These are phyloP conservation scores for Madurella mycetomatis DNA, from an alignment of 2,329 filamentous ascomycete genomes.

Conservation along the genomic window DNA sequence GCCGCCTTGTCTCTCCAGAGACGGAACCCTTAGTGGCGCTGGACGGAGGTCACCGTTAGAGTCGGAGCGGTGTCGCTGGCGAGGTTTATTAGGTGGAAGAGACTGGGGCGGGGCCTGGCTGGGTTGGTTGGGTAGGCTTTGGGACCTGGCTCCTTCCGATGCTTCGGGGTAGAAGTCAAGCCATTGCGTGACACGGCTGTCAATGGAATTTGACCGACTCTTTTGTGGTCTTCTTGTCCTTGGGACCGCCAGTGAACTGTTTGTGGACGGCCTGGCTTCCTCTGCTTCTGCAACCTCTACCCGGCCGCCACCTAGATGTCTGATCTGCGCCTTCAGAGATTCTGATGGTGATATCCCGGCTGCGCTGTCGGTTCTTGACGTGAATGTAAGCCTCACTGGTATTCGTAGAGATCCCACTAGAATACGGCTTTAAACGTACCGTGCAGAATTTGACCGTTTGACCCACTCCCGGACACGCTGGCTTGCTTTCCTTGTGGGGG, in stretches of 20 bases:
- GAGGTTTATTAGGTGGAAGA: not conserved
- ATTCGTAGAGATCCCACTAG: not conserved
- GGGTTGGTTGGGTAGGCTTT: not conserved
- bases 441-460: conserved; percentile 20
- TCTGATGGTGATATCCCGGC: conserved; percentile 1
- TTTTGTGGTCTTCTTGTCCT: not conserved
- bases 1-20: not conserved
- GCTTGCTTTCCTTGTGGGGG: conserved; percentile 9
- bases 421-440: conserved; percentile 11
- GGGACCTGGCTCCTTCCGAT: not conserved
- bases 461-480: conserved; percentile 20
- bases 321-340: conserved; percentile 15
- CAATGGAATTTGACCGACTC: conserved; percentile 12
- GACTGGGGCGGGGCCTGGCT: not conserved
- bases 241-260: not conserved
- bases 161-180: conserved; percentile 22
- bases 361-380: not conserved
- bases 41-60: conserved; percentile 12
- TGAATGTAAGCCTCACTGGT: not conserved
- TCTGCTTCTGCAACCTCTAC: conserved; percentile 7
- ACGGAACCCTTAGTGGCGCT: conserved; percentile 19
- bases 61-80: conserved; percentile 1
- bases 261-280: not conserved
- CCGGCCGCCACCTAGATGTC: conserved; percentile 22
- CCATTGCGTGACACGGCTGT: conserved; percentile 26